A percentile compares a stretch with the other conserved stretches of the same genome.
Conservation (phyloP, 202 grass and related monocot genomes). For the Carex arenaria region DNA sequence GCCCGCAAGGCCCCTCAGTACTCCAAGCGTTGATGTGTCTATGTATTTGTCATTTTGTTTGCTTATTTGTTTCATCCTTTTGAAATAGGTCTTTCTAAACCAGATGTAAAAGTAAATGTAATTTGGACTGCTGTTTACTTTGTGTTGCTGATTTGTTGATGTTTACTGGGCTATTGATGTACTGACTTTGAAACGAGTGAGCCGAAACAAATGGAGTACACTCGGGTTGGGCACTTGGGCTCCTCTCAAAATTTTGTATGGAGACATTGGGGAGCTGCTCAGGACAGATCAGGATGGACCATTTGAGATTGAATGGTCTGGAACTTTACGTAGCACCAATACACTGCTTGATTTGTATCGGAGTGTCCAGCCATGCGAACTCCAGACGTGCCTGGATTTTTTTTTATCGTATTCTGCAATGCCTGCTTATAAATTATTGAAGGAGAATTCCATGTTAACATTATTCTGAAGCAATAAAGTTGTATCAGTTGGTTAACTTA, state of each 20-base stretch:
- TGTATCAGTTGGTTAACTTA: background rate
- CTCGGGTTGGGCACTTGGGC: no score
- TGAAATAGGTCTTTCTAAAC: constrained; percentile 10
- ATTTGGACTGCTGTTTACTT: constrained; percentile 3
- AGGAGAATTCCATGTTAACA: background rate
- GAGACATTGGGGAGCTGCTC: background rate
- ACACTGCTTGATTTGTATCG: background rate
- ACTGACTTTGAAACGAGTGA: background rate
- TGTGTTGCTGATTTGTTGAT: background rate
- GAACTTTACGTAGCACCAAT: background rate
- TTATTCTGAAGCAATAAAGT: background rate
- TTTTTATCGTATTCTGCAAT: background rate
- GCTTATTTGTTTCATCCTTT: background rate
- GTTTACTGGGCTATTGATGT: background rate
- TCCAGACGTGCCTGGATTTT: background rate
- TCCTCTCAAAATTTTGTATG: background rate
- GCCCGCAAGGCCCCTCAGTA: constrained; percentile 84
- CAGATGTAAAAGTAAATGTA: background rate
- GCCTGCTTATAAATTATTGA: background rate
- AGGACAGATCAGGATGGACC: background rate
- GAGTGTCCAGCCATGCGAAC: background rate
- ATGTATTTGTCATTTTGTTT: background rate
- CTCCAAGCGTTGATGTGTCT: constrained; percentile 63
- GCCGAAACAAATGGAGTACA: background rate
- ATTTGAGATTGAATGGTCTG: background rate